Conservation (phyloP, 345 rosid species). For the Xanthoceras sorbifolium region DNA sequence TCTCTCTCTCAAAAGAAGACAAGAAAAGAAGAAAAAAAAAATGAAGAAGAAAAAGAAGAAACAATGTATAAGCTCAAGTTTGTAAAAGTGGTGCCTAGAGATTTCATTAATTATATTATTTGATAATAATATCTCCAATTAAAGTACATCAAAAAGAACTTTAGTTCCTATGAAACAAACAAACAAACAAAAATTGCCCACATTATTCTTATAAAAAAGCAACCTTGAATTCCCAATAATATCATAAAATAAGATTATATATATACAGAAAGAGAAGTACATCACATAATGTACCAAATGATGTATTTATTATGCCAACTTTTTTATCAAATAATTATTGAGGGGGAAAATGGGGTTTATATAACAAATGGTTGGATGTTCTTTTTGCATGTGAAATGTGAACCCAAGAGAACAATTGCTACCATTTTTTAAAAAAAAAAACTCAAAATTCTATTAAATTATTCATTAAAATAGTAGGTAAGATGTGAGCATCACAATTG, state of each 20-base stretch:
- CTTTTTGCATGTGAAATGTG: slow-evolving; percentile 21
- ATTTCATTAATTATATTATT: not conserved
- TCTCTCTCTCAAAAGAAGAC: not conserved
- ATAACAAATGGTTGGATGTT: not conserved
- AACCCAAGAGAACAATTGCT: not conserved
- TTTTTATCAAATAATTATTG: slow-evolving; percentile 8
- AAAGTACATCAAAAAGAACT: not conserved
- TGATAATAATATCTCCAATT: not conserved
- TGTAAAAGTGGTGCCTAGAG: not conserved
- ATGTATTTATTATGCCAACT: not conserved
- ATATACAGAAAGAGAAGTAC: not conserved
- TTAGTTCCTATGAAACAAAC: not conserved
- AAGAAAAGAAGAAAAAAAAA: not conserved
- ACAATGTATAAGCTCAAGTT: not conserved
- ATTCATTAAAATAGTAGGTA: slow-evolving; percentile 2
- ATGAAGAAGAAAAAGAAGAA: not conserved
- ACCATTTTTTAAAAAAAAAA: not conserved
- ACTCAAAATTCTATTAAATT: not conserved
- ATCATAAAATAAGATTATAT: not conserved
- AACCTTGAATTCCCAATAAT: not conserved
- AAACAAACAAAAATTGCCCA: not conserved
- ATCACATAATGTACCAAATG: not conserved
- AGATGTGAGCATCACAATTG: slow-evolving; percentile 12
- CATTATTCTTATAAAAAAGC: not conserved
- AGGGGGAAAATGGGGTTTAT: not conserved